Evolutionary conservation across 2,329 filamentous ascomycete species (phyloP), one percentile per base, ranked within the genome.

Genomic region (Cladosporium sp.): DNA sequence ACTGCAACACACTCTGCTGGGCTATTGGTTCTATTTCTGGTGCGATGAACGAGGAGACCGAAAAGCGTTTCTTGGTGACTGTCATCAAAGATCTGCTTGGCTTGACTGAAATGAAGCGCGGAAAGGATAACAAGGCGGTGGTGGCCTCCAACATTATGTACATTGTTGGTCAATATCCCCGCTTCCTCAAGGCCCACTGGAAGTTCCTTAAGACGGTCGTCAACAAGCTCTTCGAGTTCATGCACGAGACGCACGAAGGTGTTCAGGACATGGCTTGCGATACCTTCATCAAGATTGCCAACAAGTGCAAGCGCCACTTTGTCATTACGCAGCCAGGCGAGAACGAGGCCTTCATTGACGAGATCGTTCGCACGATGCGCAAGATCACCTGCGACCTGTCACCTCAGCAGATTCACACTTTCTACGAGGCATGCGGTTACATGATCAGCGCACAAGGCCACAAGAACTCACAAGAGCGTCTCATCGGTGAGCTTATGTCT

Each of bases 71-170:
- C 81, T 80, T 99, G 42, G 94, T 99, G 51, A 99, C 94, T 0
- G 95, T 99, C 58, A 99, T 99, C 69, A 99, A 99, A 78, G 94
- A 99, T 70, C 85, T 99, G 7, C 85, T 99, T 28, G 95, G 94
- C 1, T 81, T 99, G 58, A 99, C 94, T 0, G 94, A 99, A 75
- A 97, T 97, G 92, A 99, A 99, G 80, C 90, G 95, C 56, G 94
- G 94, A 63, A 99, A 99, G 71, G 94, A 99, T 79, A 99, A 99
- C 83, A 99, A 99, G 75, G 94, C 94, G 12, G 94, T 99, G 9
- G 94, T 99, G 40, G 94, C 94, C 63, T 96, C 91, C 78, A 99
- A 99, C 78, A 99, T 99, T 71, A 99, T 99, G 94, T 99, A 99
- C 74, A 99, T 99, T 77, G 94, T 99, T 62, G 94, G 94, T 60